Evolutionary conservation across 164 flowering plant genomes (phyloP), one percentile per base, ranked within the genome.

Genomic region (Umbilicus rupestris): DNA sequence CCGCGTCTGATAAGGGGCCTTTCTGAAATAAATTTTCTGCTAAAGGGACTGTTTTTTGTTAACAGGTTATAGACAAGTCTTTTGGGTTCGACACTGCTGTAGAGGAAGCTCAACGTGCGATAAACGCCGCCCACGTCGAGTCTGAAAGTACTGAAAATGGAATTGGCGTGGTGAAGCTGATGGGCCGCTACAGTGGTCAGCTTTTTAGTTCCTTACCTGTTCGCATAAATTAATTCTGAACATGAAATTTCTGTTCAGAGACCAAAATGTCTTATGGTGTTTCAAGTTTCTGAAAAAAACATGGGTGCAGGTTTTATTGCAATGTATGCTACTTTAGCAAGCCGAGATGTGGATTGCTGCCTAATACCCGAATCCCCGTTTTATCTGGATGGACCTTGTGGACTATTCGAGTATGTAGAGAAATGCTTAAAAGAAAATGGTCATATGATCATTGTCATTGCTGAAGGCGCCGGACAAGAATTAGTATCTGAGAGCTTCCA

Each of bases 281-380:
- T n/a, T n/a, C n/a, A n/a, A n/a, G 44, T 41, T 41, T 41, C 37
- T 35, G 37, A 35, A 35, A 35, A 35, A 35, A 35, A 35, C 4
- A 35, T 3, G 6, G 4, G 37, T 35, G 39, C 82, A 87, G 92
- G 92, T 7, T 87, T 85, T 64, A 83, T 87, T 64, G 89, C 92
- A 12, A 80, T 84, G 89, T 74, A 80, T 68, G 89, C 92, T 12
- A 84, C 92, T 64, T 80, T 87, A 59, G 92, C 92, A 30, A 87
- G 89, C 73, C 70, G 89, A 77, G 92, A 85, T 75, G 90, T 85
- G 72, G 88, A 84, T 62, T 84, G 86, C 33, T 84, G 88, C 81
- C 71, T 84, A 76, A 84, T 84, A 63, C 88, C 86, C 45, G 86
- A 84, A 44, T 82, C 82, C 15, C 86, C 86, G 31, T 84, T 84